A percentile compares a stretch with the other conserved stretches of the same genome.
These are phyloP conservation scores for Alternaria triticina DNA, from an alignment of 2,329 filamentous ascomycete genomes.

Conservation along the genomic window DNA sequence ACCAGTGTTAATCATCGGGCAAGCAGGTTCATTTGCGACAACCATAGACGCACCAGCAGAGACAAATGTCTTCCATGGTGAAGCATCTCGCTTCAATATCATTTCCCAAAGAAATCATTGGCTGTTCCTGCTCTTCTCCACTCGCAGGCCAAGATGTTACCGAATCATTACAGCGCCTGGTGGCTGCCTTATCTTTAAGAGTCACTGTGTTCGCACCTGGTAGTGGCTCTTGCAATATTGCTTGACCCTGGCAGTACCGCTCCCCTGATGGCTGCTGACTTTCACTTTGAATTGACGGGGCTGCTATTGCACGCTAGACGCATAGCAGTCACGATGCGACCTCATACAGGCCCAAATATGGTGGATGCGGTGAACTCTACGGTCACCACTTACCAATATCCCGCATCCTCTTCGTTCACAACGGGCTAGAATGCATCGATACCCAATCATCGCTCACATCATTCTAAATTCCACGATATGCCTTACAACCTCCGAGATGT, in stretches of 20 bases:
- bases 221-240: neutral
- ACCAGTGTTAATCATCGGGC: neutral
- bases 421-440: neutral
- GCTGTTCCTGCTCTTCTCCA: neutral
- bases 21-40: neutral
- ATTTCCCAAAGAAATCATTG: neutral
- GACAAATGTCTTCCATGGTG: neutral
- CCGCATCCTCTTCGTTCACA: neutral
- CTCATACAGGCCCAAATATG: neutral
- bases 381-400: neutral
- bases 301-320: neutral
- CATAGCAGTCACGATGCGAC: neutral
- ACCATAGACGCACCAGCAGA: neutral
- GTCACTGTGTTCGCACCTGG: neutral
- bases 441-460: neutral
- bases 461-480: neutral
- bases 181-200: neutral
- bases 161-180: neutral
- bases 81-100: neutral
- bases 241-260: neutral
- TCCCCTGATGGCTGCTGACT: neutral
- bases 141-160: neutral
- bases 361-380: neutral
- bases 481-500: slow-evolving; percentile 1
- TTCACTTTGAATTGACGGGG: neutral